phyloP scores from a whole-genome alignment of 2,329 filamentous ascomycete genomes.

The Dothideomycetidae sp. region DNA sequence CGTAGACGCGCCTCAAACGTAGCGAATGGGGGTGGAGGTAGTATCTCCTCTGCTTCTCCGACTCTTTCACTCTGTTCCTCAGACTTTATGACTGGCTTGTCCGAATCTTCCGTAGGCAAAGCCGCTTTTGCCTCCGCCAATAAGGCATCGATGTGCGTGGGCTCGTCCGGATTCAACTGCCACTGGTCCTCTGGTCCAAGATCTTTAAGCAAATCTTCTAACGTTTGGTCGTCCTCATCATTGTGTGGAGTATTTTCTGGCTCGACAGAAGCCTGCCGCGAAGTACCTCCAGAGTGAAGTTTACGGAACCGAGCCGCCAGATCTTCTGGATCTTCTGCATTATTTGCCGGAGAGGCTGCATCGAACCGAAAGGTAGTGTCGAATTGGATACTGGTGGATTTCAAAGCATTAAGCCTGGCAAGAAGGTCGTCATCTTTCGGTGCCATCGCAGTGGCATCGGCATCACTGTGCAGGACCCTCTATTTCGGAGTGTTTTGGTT shows the following conservation, averaged over 20 bases:
- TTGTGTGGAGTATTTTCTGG: constrained; percentile 19
- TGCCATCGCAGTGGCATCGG: constrained; percentile 1
- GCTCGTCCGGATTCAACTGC: constrained; percentile 27
- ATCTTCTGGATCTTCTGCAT: constrained; percentile 16
- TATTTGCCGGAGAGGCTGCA: constrained; percentile 12
- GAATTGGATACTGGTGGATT: constrained; percentile 29
- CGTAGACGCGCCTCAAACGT: constrained; percentile 4
- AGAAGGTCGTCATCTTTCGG: constrained; percentile 26
- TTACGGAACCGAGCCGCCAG: constrained; percentile 22
- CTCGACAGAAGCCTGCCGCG: constrained; percentile 11
- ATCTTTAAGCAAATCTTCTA: constrained; percentile 34
- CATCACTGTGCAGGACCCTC: too few relatives aligned
- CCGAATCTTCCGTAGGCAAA: constrained; percentile 19
- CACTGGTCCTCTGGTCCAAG: constrained; percentile 27
- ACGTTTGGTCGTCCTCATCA: constrained; percentile 29
- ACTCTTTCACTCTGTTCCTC: constrained; percentile 4
- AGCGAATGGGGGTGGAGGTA: not conserved
- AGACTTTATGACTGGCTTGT: constrained; percentile 4
- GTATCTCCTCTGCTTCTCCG: not conserved
- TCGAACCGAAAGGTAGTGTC: constrained; percentile 6
- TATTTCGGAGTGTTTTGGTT: too few relatives aligned
- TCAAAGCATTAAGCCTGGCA: constrained; percentile 35
- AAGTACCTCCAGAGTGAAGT: constrained; percentile 14
- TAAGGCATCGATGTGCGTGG: constrained; percentile 27
- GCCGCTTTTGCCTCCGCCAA: constrained; percentile 28